Base-by-base conservation (phyloP, 768 basidiomycete species). In the Hypholoma fasciculare region DNA sequence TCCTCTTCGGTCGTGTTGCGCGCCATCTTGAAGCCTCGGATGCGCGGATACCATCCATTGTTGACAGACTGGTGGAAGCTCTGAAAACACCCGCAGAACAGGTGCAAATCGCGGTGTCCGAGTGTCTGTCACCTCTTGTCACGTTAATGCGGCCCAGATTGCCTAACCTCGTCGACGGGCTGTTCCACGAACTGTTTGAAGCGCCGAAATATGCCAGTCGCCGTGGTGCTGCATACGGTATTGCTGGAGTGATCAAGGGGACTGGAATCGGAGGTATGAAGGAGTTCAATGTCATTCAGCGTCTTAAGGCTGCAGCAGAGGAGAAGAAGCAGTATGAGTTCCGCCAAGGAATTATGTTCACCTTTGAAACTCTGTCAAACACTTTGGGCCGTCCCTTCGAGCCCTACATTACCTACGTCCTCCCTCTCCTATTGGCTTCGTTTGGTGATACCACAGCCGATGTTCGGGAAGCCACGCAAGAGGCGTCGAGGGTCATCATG, bases 191-290 rank as follows among this genome's bases (percentile, higher is more conserved):
- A 36, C 79, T 98, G 16, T 86, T 91, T 59, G 80, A 85, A 49
- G 87, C 86, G 4, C 77, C 85, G 7, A 98, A 95, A 70, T 98
- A 99, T 67, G 96, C 93, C 9, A 82, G 85, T 51, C 85, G 97
- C n/a, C 85, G 96, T n/a, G 97, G 97, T 34, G 96, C 96, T 1
- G 96, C 96, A 1, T 98, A 98, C 71, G 97, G 96, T 42, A 75
- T 99, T 17, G 94, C 96, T 1, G 97, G 97, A 26, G 84, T 93
- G 43, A 81, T 98, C 68, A 92, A 90, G 66, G 97, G 97, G n/a
- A 82, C 88, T 1, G 97, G 97, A 1, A 84, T 98, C 27, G 78
- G 84, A 0, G 85, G 87, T 0, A 85, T 98, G 76, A 94, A 95
- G 69, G 88, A 94, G 68, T 90, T 89, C 69, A 79, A 88, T 53